A percentile compares a stretch with the other conserved stretches of the same genome.
phyloP scores from a whole-genome alignment of 2,329 filamentous ascomycete genomes.

The Aspergillus tubingensis region DNA sequence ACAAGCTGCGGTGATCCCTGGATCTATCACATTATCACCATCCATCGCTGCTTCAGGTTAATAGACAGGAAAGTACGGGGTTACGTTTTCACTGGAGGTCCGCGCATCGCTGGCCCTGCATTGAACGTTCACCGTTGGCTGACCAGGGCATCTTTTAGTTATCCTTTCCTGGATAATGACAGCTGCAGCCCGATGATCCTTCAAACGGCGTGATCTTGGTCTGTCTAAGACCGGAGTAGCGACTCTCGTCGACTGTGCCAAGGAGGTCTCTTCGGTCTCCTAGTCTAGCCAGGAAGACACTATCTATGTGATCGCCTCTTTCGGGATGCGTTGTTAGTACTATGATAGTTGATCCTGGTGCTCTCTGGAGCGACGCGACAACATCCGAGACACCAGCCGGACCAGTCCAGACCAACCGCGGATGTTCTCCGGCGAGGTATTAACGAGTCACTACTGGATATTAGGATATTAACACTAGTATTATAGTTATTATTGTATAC shows the following conservation, averaged over 20 bases:
- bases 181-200: constrained; percentile 18
- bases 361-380: not conserved
- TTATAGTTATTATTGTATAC: not conserved
- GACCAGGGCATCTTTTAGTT: not conserved
- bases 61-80: not conserved
- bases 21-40: constrained; percentile 23
- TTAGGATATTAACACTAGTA: not conserved
- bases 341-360: not conserved
- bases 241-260: not conserved
- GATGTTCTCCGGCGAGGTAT: not conserved
- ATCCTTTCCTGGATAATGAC: constrained; percentile 10
- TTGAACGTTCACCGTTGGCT: constrained; percentile 6
- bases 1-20: constrained; percentile 3
- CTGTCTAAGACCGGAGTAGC: not conserved
- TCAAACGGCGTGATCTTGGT: constrained; percentile 12
- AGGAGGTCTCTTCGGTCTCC: not conserved
- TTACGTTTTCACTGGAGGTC: not conserved
- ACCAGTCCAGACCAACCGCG: not conserved
- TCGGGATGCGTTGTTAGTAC: not conserved
- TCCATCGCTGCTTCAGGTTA: constrained; percentile 16
- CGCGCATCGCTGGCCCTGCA: constrained; percentile 8
- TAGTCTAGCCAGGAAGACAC: not conserved
- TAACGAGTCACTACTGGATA: not conserved
- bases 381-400: not conserved
- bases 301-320: not conserved